A percentile compares a stretch with the other conserved stretches of the same genome.
phyloP scores from a whole-genome alignment of 495 filamentous ascomycete genomes.

The Neurospora sp. region DNA sequence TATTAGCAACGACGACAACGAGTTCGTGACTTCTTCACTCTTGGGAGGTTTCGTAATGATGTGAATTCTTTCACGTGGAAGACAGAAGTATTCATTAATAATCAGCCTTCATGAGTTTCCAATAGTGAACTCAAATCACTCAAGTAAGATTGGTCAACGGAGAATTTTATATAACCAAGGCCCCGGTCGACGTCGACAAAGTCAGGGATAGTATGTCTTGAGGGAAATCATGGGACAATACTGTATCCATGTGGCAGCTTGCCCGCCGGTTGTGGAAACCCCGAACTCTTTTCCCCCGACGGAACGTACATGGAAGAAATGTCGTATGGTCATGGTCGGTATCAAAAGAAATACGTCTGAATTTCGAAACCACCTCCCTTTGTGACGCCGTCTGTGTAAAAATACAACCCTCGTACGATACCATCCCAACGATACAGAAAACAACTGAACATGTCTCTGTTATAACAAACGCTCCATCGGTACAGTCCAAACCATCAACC shows the following conservation, averaged over 20 bases:
- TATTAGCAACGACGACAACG: not conserved
- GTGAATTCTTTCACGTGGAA: not conserved
- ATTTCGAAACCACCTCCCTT: not conserved
- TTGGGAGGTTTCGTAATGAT: not conserved
- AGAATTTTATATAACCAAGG: not conserved
- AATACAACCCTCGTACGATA: not conserved
- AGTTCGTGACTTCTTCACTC: not conserved
- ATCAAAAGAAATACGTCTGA: not conserved
- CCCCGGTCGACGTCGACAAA: not conserved
- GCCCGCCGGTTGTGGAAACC: not conserved
- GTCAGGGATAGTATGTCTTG: not conserved
- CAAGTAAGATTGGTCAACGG: not conserved
- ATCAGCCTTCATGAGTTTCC: not conserved
- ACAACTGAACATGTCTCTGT: not conserved
- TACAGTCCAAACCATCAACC: not conserved
- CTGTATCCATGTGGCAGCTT: not conserved
- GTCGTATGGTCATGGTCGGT: not conserved
- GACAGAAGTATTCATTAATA: not conserved
- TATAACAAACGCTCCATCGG: not conserved
- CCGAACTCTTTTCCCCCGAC: not conserved
- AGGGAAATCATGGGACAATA: not conserved
- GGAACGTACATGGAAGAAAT: not conserved
- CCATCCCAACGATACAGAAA: not conserved
- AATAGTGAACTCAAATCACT: not conserved
- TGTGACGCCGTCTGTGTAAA: not conserved